Evolutionary conservation across 768 basidiomycete species (phyloP).

Genomic region (Pseudohyphozyma bogoriensis): DNA sequence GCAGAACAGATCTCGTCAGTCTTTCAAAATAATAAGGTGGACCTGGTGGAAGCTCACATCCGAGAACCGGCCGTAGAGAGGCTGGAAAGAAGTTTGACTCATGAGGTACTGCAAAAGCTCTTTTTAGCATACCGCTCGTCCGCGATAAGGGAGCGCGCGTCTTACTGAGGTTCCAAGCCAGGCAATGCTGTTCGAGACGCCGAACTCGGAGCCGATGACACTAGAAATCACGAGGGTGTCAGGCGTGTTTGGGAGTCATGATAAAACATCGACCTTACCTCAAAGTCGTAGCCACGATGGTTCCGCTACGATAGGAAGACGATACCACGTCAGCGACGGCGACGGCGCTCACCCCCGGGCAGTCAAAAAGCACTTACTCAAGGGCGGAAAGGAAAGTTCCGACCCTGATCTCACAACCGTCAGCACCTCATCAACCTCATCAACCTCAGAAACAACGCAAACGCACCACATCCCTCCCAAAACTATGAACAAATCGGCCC

Average conservation of each 20-base stretch:
- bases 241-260: slow-evolving; percentile 6
- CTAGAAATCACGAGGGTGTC: no score
- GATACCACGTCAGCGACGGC: neutral
- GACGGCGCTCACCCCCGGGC: neutral
- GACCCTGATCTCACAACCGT: no score
- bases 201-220: slow-evolving; percentile 20
- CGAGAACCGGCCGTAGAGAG: slow-evolving; percentile 13
- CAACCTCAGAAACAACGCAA: neutral
- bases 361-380: slow-evolving; percentile 1
- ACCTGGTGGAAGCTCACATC: no score
- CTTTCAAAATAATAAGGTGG: no score
- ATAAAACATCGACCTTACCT: neutral
- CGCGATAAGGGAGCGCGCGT: neutral
- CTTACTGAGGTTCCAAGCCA: slow-evolving; percentile 4
- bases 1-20: no score
- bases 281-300: neutral
- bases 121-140: neutral
- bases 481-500: slow-evolving; percentile 3
- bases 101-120: slow-evolving; percentile 9
- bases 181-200: slow-evolving; percentile 15
- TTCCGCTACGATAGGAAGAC: neutral
- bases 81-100: slow-evolving; percentile 24
- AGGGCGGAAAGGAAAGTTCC: slow-evolving; percentile 8
- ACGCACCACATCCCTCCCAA: slow-evolving; percentile 13
- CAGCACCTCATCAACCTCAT: neutral